Percentiles rank a stretch among this genome's conserved stretches.
These are phyloP conservation scores for Sabuloglossum arenarium DNA, from an alignment of 495 filamentous ascomycete genomes.

Conservation along the genomic window DNA sequence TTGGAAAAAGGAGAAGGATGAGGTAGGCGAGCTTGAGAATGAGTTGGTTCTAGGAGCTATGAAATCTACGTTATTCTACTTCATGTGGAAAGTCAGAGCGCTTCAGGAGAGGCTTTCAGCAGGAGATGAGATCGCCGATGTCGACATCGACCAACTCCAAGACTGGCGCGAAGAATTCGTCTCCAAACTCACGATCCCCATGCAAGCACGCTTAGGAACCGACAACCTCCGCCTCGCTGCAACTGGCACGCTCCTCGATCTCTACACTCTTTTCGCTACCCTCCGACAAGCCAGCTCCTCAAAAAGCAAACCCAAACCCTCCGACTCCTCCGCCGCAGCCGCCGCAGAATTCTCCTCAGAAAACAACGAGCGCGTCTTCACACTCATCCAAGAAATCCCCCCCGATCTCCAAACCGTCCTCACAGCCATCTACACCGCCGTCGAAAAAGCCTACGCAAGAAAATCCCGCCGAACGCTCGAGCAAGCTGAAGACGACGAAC, in stretches of 20 bases:
- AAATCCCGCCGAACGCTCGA: conserved; percentile 44
- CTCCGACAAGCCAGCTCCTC: conserved; percentile 27
- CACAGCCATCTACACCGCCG: conserved; percentile 46
- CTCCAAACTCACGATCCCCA: conserved; percentile 39
- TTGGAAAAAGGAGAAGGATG: not conserved
- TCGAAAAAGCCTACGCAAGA: conserved; percentile 58
- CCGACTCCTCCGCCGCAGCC: not conserved
- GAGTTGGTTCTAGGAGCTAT: conserved; percentile 53
- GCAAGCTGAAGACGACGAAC: conserved; percentile 25
- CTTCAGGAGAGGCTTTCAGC: conserved; percentile 21
- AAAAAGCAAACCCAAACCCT: conserved; percentile 15
- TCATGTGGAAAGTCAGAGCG: conserved; percentile 73
- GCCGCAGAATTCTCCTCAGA: too few species aligned
- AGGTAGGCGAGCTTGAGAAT: conserved; percentile 31
- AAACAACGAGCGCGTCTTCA: conserved; percentile 18
- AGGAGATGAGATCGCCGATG: conserved; percentile 22
- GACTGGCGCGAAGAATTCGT: conserved; percentile 34
- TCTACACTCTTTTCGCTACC: conserved; percentile 59
- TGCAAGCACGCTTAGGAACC: conserved; percentile 38
- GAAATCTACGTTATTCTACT: conserved; percentile 61
- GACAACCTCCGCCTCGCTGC: conserved; percentile 63
- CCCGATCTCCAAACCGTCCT: conserved; percentile 36
- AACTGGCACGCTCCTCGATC: conserved; percentile 52
- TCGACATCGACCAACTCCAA: conserved; percentile 34
- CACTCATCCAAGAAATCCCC: conserved; percentile 42